phyloP scores from a whole-genome alignment of 768 basidiomycete genomes.

The Russula brevipes region DNA sequence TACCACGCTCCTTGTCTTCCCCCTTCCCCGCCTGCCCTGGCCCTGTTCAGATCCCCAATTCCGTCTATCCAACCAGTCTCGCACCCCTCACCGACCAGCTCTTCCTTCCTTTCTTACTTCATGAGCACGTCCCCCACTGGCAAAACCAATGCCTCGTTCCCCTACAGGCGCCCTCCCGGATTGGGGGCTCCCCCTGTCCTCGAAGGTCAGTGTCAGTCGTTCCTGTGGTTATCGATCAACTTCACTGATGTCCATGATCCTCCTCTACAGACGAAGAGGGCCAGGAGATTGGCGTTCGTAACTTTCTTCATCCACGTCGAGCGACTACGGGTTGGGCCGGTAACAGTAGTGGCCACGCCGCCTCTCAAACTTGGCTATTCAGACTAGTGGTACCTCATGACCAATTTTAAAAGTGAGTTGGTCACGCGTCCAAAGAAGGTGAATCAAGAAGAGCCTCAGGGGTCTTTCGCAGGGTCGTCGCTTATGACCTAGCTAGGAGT shows the following conservation, averaged over 20 bases:
- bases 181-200: slow-evolving; percentile 21
- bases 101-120: slow-evolving; percentile 24
- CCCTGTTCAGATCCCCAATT: slow-evolving; percentile 17
- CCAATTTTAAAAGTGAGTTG: no score
- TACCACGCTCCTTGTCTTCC: no score
- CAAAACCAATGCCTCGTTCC: slow-evolving; percentile 14
- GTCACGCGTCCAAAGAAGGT: no score
- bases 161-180: slow-evolving; percentile 14
- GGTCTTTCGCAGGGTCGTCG: no score
- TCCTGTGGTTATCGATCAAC: neutral
- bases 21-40: no score
- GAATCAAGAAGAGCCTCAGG: no score
- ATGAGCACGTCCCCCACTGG: slow-evolving; percentile 17
- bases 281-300: slow-evolving; percentile 15
- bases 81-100: slow-evolving; percentile 21
- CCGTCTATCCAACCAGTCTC: slow-evolving; percentile 6
- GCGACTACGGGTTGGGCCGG: slow-evolving; percentile 49
- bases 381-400: no score
- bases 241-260: neutral
- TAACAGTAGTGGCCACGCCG: slow-evolving; percentile 23
- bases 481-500: no score
- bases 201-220: slow-evolving; percentile 15
- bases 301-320: slow-evolving; percentile 40
- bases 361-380: no score
- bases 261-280: slow-evolving; percentile 17